Evolutionary conservation across 345 rosid genomes (phyloP), one percentile per base, ranked within the genome.

Genomic region (Acer campestre): DNA sequence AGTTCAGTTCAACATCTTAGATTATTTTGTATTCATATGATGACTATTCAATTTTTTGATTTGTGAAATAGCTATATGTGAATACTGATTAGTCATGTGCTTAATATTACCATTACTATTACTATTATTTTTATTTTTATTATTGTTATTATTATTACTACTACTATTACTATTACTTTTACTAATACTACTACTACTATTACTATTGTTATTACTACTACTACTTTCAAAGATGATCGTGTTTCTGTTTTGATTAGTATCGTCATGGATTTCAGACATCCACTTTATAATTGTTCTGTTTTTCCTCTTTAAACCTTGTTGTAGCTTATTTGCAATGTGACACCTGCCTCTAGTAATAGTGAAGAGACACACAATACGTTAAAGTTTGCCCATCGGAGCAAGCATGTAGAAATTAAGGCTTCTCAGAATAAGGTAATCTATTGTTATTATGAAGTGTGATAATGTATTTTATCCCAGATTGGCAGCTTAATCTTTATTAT

Each of bases 281-380:
- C 73, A 56, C 66, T 70, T 56, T 53, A 68, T 62, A 64, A 42
- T 59, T 42, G 31, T 49, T 75, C 61, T 65, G 74, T 78, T 59
- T 71, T 77, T 75, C 63, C 35, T 44, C 76, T 63, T 51, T 61
- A 61, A 77, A 78, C 79, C 66, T 58, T 74, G 17, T 69, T 81
- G 83, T 74, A 91, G 95, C 89, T 91, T 69, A 89, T 91, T 77
- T 89, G 95, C 86, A 89, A 89, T 0, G 88, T 91, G 55, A 91
- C 90, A 49, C 93, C 95, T 78, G 89, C 95, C 59, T 89, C 93
- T 48, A 80, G 95, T 85, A 91, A 85, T 73, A 81, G 84, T 13
- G 95, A 91, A 82, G 95, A 91, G 84, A 89, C 93, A 23, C 93
- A 91, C 79, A 91, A 89, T 81, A 89, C 95, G 25, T 67, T 91